Evolutionary conservation across 495 filamentous ascomycete genomes (phyloP), one percentile per base, ranked within the genome.

Genomic region (Penicillium manginii): DNA sequence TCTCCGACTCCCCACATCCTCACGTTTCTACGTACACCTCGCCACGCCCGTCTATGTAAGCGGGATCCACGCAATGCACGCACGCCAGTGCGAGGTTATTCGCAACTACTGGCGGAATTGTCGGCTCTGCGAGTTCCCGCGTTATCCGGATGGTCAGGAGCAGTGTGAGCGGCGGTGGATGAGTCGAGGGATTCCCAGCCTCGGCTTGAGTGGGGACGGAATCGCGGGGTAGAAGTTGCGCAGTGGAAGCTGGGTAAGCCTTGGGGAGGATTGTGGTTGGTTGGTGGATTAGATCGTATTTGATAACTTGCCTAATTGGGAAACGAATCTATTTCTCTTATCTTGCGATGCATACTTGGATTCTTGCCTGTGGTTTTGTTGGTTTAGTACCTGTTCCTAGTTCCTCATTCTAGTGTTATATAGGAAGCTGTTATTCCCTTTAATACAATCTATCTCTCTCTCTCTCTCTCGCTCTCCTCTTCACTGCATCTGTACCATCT

Each of bases 91-190:
- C 47, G 69, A 72, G 31, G 54, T 66, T 48, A 50, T 70, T 29
- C 54, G 67, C 45, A 43, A 12, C 1, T 70, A 70, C 54, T 72
- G 69, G 69, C 60, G 59, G 17, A 70, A 68, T 43, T 72, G 67
- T 40, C 66, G 54, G 50, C 40, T 55, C 5, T 67, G 62, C 21
- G 65, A 70, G 37, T 68, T 70, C 48, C 69, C 69, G 21, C 48
- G 67, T 32, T 72, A 72, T 64, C 69, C 67, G 51, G 67, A 70
- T 58, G 69, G 57, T 19, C 64, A 68, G 54, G 62, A 62, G 21
- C 67, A 63, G 33, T 72, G 69, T 22, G 69, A 72, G 55, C 22
- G 48, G 58, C 61, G 54, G 31, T 70, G 69, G 69, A 60, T 57
- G 42, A 57, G 48, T 19, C 49, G 42, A 39, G 48, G 45, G 45